These are phyloP conservation scores for Pugionium cornutum DNA, from an alignment of 345 rosid genomes.

Conservation along the genomic window DNA sequence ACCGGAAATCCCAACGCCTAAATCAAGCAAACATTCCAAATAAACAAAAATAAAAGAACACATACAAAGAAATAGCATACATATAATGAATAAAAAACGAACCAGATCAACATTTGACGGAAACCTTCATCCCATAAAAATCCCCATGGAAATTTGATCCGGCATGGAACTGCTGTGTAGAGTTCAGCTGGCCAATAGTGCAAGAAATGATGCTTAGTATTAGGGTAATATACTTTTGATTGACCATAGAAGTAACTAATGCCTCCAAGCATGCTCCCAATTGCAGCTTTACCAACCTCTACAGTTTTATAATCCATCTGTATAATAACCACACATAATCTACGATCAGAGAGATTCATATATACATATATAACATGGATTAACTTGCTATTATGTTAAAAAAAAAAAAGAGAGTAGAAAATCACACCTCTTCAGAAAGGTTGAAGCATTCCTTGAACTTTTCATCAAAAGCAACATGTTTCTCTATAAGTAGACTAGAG, in stretches of 20 bases:
- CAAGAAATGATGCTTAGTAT: constrained; percentile 34
- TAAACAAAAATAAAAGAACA: no score
- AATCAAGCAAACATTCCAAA: no score
- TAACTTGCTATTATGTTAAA: background rate
- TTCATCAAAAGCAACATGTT: constrained; percentile 63
- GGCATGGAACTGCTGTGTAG: constrained; percentile 92
- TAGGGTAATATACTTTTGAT: constrained; percentile 49
- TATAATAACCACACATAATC: background rate
- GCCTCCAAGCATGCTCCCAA: constrained; percentile 90
- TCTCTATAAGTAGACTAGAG: constrained; percentile 57
- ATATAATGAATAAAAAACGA: constrained; percentile 36
- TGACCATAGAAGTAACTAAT: constrained; percentile 95
- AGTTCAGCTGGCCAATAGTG: constrained; percentile 95
- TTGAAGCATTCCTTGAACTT: constrained; percentile 63
- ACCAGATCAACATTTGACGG: constrained; percentile 88
- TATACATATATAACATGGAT: background rate
- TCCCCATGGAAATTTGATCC: constrained; percentile 87
- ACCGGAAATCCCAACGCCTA: constrained; percentile 90
- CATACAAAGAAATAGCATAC: constrained; percentile 5
- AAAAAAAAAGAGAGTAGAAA: background rate
- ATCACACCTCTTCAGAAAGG: constrained; percentile 59
- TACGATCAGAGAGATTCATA: background rate
- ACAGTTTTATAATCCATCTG: constrained; percentile 68
- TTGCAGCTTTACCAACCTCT: constrained; percentile 74
- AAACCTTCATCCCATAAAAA: constrained; percentile 99